A percentile compares a stretch with the other conserved stretches of the same genome.
These are phyloP conservation scores for Ganoderma lingzhi DNA, from an alignment of 1,284 basidiomycete species.

Conservation along the genomic window DNA sequence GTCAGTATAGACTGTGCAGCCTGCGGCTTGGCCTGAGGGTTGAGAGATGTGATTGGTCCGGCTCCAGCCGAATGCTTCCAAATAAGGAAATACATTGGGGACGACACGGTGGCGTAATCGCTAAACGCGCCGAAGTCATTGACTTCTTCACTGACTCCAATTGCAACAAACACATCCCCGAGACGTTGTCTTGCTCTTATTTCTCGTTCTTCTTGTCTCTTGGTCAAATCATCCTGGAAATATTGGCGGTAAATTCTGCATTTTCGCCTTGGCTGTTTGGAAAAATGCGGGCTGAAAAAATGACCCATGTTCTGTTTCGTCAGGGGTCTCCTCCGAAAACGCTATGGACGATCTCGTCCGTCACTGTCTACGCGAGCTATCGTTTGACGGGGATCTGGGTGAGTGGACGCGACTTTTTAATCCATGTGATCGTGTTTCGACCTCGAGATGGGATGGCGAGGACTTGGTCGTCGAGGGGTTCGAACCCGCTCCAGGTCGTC, in stretches of 20 bases:
- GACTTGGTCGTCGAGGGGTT: constrained; percentile 41
- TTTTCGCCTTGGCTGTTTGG: background rate
- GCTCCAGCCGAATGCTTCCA: background rate
- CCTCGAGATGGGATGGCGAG: constrained; percentile 10
- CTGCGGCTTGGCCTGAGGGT: background rate
- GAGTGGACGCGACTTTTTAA: constrained; percentile 41
- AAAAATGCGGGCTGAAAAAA: background rate
- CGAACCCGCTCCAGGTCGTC: constrained; percentile 40
- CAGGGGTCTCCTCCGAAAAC: background rate
- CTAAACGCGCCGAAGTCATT: constrained; percentile 11
- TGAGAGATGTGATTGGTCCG: background rate
- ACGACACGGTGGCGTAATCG: constrained; percentile 25
- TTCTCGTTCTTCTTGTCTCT: background rate
- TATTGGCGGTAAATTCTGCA: background rate
- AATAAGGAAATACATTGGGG: background rate
- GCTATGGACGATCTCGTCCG: constrained; percentile 81
- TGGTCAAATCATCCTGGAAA: background rate
- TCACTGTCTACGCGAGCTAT: constrained; percentile 78
- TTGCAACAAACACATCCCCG: constrained; percentile 2
- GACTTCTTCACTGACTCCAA: background rate
- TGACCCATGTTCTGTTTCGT: background rate
- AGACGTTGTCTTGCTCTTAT: background rate
- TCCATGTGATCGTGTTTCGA: constrained; percentile 27
- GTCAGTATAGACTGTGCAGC: no score
- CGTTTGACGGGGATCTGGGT: constrained; percentile 87